Base-by-base conservation (phyloP, 2,329 filamentous ascomycete species). In the Aurifilum marmelostoma region DNA sequence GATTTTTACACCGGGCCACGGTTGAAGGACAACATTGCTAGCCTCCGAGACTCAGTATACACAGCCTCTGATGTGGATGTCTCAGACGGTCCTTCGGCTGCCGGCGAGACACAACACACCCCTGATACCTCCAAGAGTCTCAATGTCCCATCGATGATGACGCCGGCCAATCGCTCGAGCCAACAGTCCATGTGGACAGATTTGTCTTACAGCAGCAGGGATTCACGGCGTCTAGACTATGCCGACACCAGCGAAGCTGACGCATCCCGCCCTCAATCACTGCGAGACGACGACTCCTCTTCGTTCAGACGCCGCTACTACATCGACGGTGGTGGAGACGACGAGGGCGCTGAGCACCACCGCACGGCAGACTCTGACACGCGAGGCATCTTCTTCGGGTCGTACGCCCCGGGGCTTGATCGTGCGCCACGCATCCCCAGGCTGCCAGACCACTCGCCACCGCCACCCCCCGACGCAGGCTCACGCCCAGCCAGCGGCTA, bases 181-280 rank as follows among this genome's bases (percentile, higher is more conserved):
- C 84, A 87, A 63, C 83, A 85, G 66, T 88, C 87, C 1, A 80
- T 82, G n/a, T 89, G 87, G 87, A 89, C 87, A 34, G 87, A 89
- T 73, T 84, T 86, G 70, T 87, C 87, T 0, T 71, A 71, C 50
- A 71, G 69, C 32, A 71, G 69, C 52, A 64, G 69, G 59, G 69
- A 71, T 50, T 71, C 69, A 6, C 69, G 69, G 18, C 67, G 69
- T 21, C 60, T 71, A n/a, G 69, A 71, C 24, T 71, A 69, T 32
- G 61, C 67, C n/a, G 68, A 70, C 18, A 88, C 85, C 69, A 81
- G 79, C 27, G 84, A 86, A 39, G 79, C 79, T 50, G 79, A 78
- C 7, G 76, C 79, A 59, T 70, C 67, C 2, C 73, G 71, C 41
- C 70, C 71, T 24, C 64, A 67, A 14, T 71, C 69, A 32, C n/a